Conservation (phyloP, 768 basidiomycete genomes). For the Termitomyces sp. region DNA sequence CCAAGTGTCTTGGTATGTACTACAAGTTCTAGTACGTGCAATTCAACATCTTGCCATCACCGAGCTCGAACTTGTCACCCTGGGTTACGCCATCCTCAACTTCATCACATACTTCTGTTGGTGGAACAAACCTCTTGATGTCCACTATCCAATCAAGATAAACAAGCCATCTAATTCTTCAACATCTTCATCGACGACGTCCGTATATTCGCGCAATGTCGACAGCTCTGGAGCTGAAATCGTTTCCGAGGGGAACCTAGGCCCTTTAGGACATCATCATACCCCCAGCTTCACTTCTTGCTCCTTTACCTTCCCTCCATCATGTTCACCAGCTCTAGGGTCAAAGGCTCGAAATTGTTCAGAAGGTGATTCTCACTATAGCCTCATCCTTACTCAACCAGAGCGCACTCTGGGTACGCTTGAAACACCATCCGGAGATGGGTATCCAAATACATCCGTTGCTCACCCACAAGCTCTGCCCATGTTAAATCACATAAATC, state of each 20-base stretch:
- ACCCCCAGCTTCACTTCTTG: background rate
- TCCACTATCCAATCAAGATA: slow-evolving; percentile 9
- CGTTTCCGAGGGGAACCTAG: no score
- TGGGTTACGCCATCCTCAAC: slow-evolving; percentile 25
- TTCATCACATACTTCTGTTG: slow-evolving; percentile 27
- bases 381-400: background rate
- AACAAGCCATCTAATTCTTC: background rate
- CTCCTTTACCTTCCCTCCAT: background rate
- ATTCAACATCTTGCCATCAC: slow-evolving; percentile 22
- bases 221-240: no score
- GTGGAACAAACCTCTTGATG: slow-evolving; percentile 34
- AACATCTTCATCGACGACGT: background rate
- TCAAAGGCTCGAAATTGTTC: background rate
- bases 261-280: no score
- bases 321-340: no score
- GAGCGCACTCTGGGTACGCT: background rate
- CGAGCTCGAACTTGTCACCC: slow-evolving; percentile 28
- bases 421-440: background rate
- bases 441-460: background rate
- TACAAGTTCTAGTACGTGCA: slow-evolving; percentile 25
- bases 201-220: background rate
- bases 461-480: background rate
- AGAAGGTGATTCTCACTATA: background rate
- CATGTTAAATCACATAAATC: background rate
- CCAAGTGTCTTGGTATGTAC: slow-evolving; percentile 29